Conservation (phyloP, 306 rosid species). For the Erythrophleum fordii region DNA sequence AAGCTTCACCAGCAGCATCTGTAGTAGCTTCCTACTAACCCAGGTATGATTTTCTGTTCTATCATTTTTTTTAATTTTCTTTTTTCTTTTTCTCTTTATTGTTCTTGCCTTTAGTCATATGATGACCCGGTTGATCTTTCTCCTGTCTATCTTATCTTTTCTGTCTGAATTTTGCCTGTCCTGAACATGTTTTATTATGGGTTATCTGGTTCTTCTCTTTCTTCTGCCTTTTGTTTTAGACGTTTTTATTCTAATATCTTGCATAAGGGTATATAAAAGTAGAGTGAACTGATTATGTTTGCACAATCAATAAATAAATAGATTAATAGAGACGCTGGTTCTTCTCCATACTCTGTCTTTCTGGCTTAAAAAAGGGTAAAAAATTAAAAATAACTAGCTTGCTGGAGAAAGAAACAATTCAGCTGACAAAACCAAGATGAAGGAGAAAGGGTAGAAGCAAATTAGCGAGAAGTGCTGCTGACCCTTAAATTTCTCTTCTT, state of each 20-base stretch:
- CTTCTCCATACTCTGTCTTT: background rate
- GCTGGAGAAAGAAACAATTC: slow-evolving; percentile 2
- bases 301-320: background rate
- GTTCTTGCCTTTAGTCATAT: background rate
- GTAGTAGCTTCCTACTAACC: background rate
- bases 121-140: slow-evolving; percentile 14
- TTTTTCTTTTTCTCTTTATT: background rate
- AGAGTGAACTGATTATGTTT: background rate
- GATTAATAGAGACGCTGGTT: background rate
- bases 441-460: background rate
- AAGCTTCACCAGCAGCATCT: slow-evolving; percentile 1
- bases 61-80: background rate
- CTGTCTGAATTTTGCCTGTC: background rate
- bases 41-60: slow-evolving; percentile 19
- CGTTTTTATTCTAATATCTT: slow-evolving; percentile 20
- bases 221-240: background rate
- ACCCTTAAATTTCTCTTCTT: background rate
- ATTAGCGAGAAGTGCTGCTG: background rate
- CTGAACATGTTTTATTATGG: slow-evolving; percentile 15
- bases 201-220: background rate
- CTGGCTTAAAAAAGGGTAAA: slow-evolving; percentile 17
- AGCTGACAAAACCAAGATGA: background rate
- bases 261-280: background rate
- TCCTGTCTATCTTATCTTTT: background rate
- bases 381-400: background rate